Evolutionary conservation across 805 yeast genomes (phyloP).

Genomic region (Priceomyces fermenticarens): DNA sequence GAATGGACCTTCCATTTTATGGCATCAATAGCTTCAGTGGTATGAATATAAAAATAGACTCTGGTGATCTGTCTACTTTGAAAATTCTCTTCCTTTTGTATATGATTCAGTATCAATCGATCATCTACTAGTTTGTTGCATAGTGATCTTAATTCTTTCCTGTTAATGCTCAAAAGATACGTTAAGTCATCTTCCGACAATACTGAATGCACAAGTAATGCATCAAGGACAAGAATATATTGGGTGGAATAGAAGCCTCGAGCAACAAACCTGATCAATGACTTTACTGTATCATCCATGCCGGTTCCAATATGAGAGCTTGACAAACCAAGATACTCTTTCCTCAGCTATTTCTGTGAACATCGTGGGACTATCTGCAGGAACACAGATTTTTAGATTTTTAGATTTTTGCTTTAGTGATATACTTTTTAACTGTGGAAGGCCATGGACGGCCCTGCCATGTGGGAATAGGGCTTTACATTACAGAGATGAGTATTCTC

Average conservation of each 20-base stretch:
- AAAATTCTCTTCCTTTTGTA: constrained; percentile 54
- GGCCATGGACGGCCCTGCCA: too few relatives aligned
- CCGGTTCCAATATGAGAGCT: background rate
- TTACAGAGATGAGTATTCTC: too few relatives aligned
- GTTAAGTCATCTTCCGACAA: constrained; percentile 89
- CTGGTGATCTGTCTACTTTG: constrained; percentile 67
- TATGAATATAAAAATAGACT: constrained; percentile 83
- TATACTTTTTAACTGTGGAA: too few relatives aligned
- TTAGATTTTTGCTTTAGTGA: too few relatives aligned
- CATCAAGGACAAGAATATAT: constrained; percentile 83
- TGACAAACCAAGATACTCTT: too few relatives aligned
- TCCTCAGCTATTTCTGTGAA: too few relatives aligned
- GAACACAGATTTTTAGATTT: too few relatives aligned
- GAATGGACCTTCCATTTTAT: constrained; percentile 95
- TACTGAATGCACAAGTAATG: constrained; percentile 82
- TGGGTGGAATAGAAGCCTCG: constrained; percentile 85
- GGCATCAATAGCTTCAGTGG: constrained; percentile 91
- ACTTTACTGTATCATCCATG: constrained; percentile 45
- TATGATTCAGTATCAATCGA: constrained; percentile 66
- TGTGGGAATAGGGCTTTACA: too few relatives aligned
- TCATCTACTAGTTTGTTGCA: constrained; percentile 84
- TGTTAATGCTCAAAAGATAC: constrained; percentile 74
- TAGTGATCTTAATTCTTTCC: constrained; percentile 80
- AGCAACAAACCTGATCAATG: constrained; percentile 71
- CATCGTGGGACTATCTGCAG: too few relatives aligned